Percentiles rank a stretch among this genome's conserved stretches.
These are phyloP conservation scores for Trifolium pratense DNA, from an alignment of 306 rosid species.

Conservation along the genomic window DNA sequence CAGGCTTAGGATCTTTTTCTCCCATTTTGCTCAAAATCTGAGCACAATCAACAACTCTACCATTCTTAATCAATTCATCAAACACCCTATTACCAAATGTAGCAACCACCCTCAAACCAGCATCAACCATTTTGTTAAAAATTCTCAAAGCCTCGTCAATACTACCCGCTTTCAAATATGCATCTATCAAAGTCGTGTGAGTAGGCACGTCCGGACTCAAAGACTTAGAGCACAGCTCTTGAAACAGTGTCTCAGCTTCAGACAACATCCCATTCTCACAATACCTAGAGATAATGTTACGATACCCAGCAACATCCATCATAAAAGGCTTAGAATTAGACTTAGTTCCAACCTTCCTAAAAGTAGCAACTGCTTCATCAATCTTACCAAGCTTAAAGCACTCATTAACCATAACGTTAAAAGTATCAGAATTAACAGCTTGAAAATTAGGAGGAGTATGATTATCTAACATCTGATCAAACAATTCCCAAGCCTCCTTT, in stretches of 20 bases:
- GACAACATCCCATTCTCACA: slow-evolving; percentile 78
- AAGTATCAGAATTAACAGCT: slow-evolving; percentile 89
- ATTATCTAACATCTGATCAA: slow-evolving; percentile 82
- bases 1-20: slow-evolving; percentile 92
- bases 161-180: slow-evolving; percentile 64
- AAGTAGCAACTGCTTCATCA: slow-evolving; percentile 67
- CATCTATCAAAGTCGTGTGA: slow-evolving; percentile 77
- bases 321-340: slow-evolving; percentile 76
- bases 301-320: slow-evolving; percentile 94
- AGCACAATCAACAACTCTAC: slow-evolving; percentile 70
- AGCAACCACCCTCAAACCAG: slow-evolving; percentile 86
- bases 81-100: slow-evolving; percentile 77
- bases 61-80: slow-evolving; percentile 72
- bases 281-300: slow-evolving; percentile 75
- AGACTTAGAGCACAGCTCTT: slow-evolving; percentile 76
- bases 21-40: slow-evolving; percentile 89
- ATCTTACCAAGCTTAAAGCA: slow-evolving; percentile 70
- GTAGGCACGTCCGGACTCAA: slow-evolving; percentile 87
- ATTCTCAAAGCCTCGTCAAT: slow-evolving; percentile 76
- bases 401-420: slow-evolving; percentile 85
- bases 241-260: slow-evolving; percentile 70
- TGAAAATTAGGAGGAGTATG: slow-evolving; percentile 88
- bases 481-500: slow-evolving; percentile 67
- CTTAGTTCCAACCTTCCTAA: slow-evolving; percentile 77
- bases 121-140: slow-evolving; percentile 82